These are phyloP conservation scores for Ambispora gerdemannii DNA, from an alignment of 192 early-diverging fungal species.

Conservation along the genomic window DNA sequence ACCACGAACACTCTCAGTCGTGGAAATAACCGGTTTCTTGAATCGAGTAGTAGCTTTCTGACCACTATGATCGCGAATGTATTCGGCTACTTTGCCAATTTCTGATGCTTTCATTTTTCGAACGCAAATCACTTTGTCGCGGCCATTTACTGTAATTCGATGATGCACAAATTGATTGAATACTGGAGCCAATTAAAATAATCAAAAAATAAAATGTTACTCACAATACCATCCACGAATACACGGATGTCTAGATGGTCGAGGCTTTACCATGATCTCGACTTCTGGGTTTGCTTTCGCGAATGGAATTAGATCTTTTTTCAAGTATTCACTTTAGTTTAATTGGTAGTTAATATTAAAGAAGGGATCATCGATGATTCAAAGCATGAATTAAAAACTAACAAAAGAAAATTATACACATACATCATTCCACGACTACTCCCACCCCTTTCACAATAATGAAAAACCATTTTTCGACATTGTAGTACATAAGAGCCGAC, in stretches of 20 bases:
- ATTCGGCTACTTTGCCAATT: constrained; percentile 59
- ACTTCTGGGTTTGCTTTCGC: constrained; percentile 75
- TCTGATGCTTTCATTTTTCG: constrained; percentile 57
- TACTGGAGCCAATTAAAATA: not conserved
- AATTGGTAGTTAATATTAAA: too few species aligned
- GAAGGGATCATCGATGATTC: not conserved
- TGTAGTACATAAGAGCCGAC: constrained; percentile 72
- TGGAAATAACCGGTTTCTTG: constrained; percentile 72
- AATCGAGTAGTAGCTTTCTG: constrained; percentile 53
- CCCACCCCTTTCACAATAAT: constrained; percentile 80
- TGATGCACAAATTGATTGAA: not conserved
- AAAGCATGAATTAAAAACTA: not conserved
- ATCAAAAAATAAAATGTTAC: constrained; percentile 13
- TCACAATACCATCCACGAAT: constrained; percentile 68
- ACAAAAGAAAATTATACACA: constrained; percentile 17
- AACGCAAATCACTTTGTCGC: constrained; percentile 63
- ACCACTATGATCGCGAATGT: constrained; percentile 66
- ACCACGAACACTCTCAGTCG: constrained; percentile 74
- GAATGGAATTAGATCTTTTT: constrained; percentile 55
- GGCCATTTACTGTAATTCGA: constrained; percentile 48
- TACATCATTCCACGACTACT: constrained; percentile 74
- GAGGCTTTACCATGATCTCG: constrained; percentile 70
- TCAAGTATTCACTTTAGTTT: constrained; percentile 68
- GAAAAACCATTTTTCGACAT: constrained; percentile 75
- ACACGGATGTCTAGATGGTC: constrained; percentile 70